Evolutionary conservation across 345 rosid genomes (phyloP), one percentile per base, ranked within the genome.

Genomic region (Streptanthus diversifolius): DNA sequence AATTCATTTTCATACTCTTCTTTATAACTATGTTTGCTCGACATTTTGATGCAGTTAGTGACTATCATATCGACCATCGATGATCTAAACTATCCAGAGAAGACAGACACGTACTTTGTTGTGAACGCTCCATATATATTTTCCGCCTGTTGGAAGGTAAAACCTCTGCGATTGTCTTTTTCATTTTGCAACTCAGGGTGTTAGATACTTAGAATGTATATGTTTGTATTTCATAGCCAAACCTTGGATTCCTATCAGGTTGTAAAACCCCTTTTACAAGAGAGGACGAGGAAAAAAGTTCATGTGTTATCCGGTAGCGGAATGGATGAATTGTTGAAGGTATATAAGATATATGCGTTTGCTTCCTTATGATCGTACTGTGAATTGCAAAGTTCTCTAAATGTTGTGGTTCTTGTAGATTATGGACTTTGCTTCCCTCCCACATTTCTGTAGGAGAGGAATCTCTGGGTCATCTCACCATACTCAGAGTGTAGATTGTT

Each of bases 21-120:
- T 17, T 24, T 5, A 1, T 25, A 66, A 65, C 32, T 22, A 65
- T 33, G 6, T 7, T n/a, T 43, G 56, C 9, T 19, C 22, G 10
- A 62, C 32, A 3, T 18, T 12, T 13, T 71, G n/a, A 70, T 85
- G 85, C 92, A 93, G 98, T 74, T 91, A 63, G 30, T 93, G 86
- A 95, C 97, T 41, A 77, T 83, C 66, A 88, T 95, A 82, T 79
- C 97, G 1, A 89, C 87, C 24, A 79, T 95, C 35, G 97, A 95
- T 78, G 99, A 95, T 79, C 79, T 89, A 80, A 95, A 95, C 83
- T 95, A 95, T 73, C 99, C 99, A 1, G 97, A 95, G 87, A 95
- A 86, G 87, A 88, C 99, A 17, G 80, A 83, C 68, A 81, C 93
- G 0, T 95, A 95, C 78, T 95, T 85, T 78, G 84, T 91, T 70